phyloP scores from a whole-genome alignment of 1,284 basidiomycete genomes.

The Amylostereum areolatum region DNA sequence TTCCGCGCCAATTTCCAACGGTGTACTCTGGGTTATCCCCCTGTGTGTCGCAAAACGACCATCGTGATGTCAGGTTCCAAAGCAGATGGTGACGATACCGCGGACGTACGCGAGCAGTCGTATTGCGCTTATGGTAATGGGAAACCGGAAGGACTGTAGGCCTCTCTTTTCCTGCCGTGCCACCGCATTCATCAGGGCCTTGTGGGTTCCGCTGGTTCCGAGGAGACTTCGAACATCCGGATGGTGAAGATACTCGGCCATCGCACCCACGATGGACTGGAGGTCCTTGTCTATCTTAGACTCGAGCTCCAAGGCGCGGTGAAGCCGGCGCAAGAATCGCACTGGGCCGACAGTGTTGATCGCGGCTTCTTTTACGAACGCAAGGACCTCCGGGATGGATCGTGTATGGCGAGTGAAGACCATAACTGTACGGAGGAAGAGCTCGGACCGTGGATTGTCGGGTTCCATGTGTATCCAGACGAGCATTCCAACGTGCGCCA shows the following conservation, averaged over 20 bases:
- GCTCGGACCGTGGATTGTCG: too few species aligned
- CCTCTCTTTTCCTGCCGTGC: background rate
- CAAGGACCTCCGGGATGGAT: too few species aligned
- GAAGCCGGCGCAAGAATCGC: background rate
- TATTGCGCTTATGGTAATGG: background rate
- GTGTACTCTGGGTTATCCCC: background rate
- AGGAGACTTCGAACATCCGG: background rate
- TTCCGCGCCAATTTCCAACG: background rate
- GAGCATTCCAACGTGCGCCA: too few species aligned
- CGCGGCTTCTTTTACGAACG: background rate
- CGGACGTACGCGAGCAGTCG: background rate
- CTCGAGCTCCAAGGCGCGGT: background rate
- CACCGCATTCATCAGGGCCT: background rate
- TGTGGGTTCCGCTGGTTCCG: background rate
- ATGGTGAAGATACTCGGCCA: background rate
- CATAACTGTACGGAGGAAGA: too few species aligned
- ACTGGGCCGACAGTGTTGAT: background rate
- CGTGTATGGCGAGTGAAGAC: too few species aligned
- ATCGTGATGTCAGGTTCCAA: background rate
- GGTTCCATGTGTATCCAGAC: too few species aligned
- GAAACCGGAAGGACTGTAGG: background rate
- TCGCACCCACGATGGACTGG: background rate
- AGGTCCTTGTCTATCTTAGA: background rate
- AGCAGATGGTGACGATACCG: background rate
- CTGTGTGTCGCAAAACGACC: too few species aligned